phyloP scores from a whole-genome alignment of 2,329 filamentous ascomycete species.

The Phaeosphaeriaceae sp. region DNA sequence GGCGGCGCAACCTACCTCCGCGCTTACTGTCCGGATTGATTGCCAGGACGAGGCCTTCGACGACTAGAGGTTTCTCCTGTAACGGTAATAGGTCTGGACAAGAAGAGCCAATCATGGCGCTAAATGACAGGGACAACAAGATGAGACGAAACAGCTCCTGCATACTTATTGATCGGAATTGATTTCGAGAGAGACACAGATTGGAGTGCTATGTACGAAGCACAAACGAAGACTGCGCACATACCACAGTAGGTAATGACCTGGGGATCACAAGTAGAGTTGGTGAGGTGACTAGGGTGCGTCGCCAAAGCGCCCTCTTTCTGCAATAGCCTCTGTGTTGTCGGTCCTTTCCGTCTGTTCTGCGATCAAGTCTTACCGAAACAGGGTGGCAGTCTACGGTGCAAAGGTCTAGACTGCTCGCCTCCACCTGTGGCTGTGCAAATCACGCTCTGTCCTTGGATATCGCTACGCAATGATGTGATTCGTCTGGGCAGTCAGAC shows the following conservation, averaged over 20 bases:
- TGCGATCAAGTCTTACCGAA: constrained; percentile 11
- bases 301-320: constrained; percentile 32
- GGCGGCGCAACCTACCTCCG: constrained; percentile 30
- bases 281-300: constrained; percentile 17
- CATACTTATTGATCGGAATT: constrained; percentile 15
- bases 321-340: constrained; percentile 19
- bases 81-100: constrained; percentile 21
- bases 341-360: constrained; percentile 19
- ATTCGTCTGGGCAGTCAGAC: constrained; percentile 1
- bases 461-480: background rate
- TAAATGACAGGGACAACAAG: constrained; percentile 12
- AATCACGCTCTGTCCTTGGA: constrained; percentile 16
- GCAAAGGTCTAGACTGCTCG: constrained; percentile 25
- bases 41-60: constrained; percentile 18
- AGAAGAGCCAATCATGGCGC: constrained; percentile 28
- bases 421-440: constrained; percentile 32
- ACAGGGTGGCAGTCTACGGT: constrained; percentile 30
- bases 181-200: constrained; percentile 22
- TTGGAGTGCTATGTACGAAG: too few relatives aligned
- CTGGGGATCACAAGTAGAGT: background rate
- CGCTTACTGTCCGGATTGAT: constrained; percentile 36
- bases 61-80: constrained; percentile 15
- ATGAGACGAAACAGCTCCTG: constrained; percentile 30
- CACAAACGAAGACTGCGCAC: constrained; percentile 3
- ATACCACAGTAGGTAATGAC: too few relatives aligned